Conservation (phyloP, 306 rosid genomes). For the Inga oerstediana region DNA sequence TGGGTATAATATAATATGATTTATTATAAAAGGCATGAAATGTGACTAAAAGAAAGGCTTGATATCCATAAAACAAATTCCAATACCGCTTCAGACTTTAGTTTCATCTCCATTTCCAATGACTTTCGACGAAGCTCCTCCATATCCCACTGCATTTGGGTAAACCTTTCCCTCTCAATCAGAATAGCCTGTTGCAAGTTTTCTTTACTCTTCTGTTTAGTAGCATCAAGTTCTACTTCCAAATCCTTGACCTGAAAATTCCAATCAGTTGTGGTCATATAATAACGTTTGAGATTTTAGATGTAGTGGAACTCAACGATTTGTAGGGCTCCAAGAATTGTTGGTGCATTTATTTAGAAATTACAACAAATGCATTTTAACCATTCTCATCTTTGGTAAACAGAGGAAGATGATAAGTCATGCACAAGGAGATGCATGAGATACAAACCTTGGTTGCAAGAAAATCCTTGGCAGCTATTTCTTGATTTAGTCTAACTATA, state of each 20-base stretch:
- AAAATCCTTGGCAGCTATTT: constrained; percentile 93
- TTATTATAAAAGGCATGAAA: constrained; percentile 22
- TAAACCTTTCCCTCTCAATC: constrained; percentile 90
- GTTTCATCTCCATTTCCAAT: constrained; percentile 87
- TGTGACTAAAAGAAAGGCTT: constrained; percentile 25
- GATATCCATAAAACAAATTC: constrained; percentile 30
- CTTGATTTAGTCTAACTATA: constrained; percentile 90
- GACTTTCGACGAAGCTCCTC: constrained; percentile 93
- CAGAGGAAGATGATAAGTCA: constrained; percentile 2
- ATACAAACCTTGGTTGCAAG: constrained; percentile 82
- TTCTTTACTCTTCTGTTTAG: constrained; percentile 80
- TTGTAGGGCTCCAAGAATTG: background rate
- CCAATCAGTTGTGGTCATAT: constrained; percentile 32
- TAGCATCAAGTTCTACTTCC: constrained; percentile 90
- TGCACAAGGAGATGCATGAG: constrained; percentile 23
- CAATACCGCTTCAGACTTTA: constrained; percentile 74
- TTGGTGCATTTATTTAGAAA: constrained; percentile 22
- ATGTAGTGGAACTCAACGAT: constrained; percentile 19
- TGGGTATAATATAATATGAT: constrained; percentile 40
- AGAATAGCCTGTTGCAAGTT: constrained; percentile 94
- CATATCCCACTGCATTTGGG: constrained; percentile 99
- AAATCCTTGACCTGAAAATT: constrained; percentile 93
- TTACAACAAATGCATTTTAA: constrained; percentile 8
- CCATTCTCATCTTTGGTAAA: constrained; percentile 23
- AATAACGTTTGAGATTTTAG: constrained; percentile 17